These are phyloP conservation scores for Claviceps lovelessii DNA, from an alignment of 2,329 filamentous ascomycete species.

Conservation along the genomic window DNA sequence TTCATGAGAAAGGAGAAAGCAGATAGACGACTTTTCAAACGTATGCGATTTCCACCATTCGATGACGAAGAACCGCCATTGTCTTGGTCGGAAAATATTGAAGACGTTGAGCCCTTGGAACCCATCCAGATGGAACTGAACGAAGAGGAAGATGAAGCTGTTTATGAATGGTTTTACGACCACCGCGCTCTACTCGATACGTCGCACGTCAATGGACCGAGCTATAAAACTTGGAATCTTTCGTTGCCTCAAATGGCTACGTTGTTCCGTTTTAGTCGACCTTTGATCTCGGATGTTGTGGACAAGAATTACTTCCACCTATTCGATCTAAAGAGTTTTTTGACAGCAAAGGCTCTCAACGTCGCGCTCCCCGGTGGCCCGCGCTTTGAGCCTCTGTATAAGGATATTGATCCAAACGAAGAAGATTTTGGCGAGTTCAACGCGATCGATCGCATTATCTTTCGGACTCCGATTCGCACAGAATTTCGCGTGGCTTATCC, in stretches of 20 bases:
- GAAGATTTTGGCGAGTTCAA: constrained; percentile 99
- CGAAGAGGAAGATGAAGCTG: constrained; percentile 77
- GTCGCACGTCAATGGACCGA: constrained; percentile 85
- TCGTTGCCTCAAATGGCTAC: constrained; percentile 91
- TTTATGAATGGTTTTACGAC: constrained; percentile 97
- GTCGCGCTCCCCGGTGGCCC: constrained; percentile 96
- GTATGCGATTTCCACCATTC: constrained; percentile 97
- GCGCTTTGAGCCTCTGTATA: constrained; percentile 92
- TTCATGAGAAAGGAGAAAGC: constrained; percentile 97
- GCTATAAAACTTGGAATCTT: constrained; percentile 93
- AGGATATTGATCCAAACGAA: constrained; percentile 96
- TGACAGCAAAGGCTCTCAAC: constrained; percentile 92
- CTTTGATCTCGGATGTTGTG: constrained; percentile 77
- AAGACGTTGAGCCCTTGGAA: constrained; percentile 93
- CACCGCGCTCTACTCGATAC: constrained; percentile 84
- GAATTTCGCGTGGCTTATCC: constrained; percentile 93
- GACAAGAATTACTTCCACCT: constrained; percentile 98
- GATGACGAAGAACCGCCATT: constrained; percentile 96
- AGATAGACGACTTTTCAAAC: constrained; percentile 88
- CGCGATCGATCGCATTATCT: constrained; percentile 97
- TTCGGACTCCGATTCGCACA: constrained; percentile 84
- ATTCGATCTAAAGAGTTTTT: constrained; percentile 87
- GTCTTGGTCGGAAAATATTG: constrained; percentile 97
- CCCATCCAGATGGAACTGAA: constrained; percentile 98
- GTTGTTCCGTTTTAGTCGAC: constrained; percentile 79